Percentiles rank a stretch among this genome's conserved stretches.
Conservation (phyloP, 345 rosid species). For the Gossypium sturtianum region DNA sequence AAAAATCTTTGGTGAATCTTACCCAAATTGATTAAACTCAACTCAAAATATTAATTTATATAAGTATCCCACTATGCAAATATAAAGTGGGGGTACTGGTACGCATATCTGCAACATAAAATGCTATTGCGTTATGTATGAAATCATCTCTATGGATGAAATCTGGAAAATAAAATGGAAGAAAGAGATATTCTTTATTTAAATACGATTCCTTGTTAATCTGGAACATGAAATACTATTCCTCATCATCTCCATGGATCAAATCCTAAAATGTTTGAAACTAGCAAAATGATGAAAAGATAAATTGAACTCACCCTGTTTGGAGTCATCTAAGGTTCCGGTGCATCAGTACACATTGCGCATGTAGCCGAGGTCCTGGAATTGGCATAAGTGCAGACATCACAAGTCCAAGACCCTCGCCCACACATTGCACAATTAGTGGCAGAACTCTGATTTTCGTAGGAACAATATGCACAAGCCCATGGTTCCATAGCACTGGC, state of each 20-base stretch:
- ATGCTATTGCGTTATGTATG: too few species aligned
- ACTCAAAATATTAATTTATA: too few species aligned
- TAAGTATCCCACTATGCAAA: too few species aligned
- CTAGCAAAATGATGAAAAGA: not conserved
- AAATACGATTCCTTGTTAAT: not conserved
- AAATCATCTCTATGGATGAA: too few species aligned
- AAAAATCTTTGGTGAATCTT: too few species aligned
- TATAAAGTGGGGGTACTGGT: too few species aligned
- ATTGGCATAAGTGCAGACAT: not conserved
- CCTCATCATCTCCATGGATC: not conserved
- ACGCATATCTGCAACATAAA: too few species aligned
- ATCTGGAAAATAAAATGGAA: not conserved
- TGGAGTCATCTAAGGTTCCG: not conserved
- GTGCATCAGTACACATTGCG: not conserved
- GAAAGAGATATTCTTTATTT: not conserved
- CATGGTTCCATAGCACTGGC: not conserved
- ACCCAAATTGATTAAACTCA: too few species aligned
- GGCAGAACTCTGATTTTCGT: not conserved
- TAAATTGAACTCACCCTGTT: not conserved
- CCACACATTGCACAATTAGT: not conserved
- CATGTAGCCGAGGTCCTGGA: not conserved
- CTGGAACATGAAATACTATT: not conserved
- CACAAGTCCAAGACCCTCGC: conserved; percentile 9
- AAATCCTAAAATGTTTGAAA: not conserved
- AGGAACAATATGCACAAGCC: not conserved